Conservation (phyloP, 1,284 basidiomycete species). For the Gomphus sp. region DNA sequence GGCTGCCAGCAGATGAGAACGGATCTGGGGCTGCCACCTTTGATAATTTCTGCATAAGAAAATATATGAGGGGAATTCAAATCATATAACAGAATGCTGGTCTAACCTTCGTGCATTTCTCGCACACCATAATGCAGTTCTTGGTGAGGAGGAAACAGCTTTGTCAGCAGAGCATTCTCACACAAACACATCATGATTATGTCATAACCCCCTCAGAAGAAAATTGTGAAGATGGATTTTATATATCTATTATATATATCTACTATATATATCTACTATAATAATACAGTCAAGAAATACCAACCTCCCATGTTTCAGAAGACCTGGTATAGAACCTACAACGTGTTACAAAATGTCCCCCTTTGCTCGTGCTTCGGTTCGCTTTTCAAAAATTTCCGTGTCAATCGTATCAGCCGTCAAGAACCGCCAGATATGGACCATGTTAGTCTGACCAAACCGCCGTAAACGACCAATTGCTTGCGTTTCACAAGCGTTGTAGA, state of each 20-base stretch:
- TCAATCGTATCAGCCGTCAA: slow-evolving; percentile 81
- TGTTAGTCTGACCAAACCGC: slow-evolving; percentile 77
- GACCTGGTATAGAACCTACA: no score
- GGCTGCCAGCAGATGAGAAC: slow-evolving; percentile 58
- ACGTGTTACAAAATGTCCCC: background rate
- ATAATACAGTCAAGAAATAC: no score
- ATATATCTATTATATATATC: no score
- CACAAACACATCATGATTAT: no score
- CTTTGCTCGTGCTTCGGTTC: slow-evolving; percentile 18
- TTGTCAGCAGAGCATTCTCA: background rate
- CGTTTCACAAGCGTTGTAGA: slow-evolving; percentile 80
- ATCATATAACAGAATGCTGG: slow-evolving; percentile 17
- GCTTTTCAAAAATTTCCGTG: slow-evolving; percentile 60
- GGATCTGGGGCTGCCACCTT: slow-evolving; percentile 69
- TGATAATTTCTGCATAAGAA: slow-evolving; percentile 16
- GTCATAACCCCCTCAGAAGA: no score
- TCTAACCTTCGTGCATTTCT: slow-evolving; percentile 60
- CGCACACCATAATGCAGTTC: slow-evolving; percentile 55
- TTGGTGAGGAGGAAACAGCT: background rate
- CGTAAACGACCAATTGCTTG: slow-evolving; percentile 87
- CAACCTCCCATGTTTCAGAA: no score
- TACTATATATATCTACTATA: no score
- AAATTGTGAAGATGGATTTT: no score
- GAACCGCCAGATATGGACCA: slow-evolving; percentile 76
- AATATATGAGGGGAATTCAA: slow-evolving; percentile 10